These are phyloP conservation scores for Sisymbrium altissimum DNA, from an alignment of 345 rosid species.

Conservation along the genomic window DNA sequence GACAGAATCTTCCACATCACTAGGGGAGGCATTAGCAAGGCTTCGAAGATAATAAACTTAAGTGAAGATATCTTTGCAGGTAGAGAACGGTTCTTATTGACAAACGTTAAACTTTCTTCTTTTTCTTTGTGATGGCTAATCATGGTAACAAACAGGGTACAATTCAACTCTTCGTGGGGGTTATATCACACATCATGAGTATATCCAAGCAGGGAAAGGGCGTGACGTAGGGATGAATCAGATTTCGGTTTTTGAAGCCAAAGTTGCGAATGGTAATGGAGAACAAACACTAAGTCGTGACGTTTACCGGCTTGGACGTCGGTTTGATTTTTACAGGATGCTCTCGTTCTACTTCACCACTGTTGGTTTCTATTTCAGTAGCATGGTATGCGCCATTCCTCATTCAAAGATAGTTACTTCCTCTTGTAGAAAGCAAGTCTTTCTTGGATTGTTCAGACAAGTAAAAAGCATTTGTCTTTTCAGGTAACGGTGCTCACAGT, in stretches of 20 bases:
- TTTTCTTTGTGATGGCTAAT: conserved; percentile 25
- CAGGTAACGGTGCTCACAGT: conserved; percentile 86
- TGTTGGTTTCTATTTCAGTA: conserved; percentile 91
- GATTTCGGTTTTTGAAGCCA: conserved; percentile 87
- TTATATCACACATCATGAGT: conserved; percentile 87
- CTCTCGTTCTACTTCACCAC: conserved; percentile 97
- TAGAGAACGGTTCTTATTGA: conserved; percentile 26
- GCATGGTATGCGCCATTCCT: conserved; percentile 63
- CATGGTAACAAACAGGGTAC: conserved; percentile 53
- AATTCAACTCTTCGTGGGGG: conserved; percentile 96
- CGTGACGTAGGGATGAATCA: conserved; percentile 98
- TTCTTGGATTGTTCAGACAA: neutral
- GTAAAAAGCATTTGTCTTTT: conserved; percentile 2
- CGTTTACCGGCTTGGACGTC: conserved; percentile 87
- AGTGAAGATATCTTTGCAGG: conserved; percentile 98
- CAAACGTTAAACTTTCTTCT: neutral
- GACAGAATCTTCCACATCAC: conserved; percentile 96
- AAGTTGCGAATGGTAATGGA: conserved; percentile 95
- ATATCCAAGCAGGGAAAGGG: conserved; percentile 97
- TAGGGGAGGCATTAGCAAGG: conserved; percentile 97
- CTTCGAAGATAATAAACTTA: conserved; percentile 81
- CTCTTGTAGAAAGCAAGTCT: neutral
- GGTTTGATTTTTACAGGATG: conserved; percentile 94
- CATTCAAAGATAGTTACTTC: neutral
- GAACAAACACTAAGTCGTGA: conserved; percentile 98